Conservation (phyloP, 139 green algal genomes). For the Picochlorum sp. region DNA sequence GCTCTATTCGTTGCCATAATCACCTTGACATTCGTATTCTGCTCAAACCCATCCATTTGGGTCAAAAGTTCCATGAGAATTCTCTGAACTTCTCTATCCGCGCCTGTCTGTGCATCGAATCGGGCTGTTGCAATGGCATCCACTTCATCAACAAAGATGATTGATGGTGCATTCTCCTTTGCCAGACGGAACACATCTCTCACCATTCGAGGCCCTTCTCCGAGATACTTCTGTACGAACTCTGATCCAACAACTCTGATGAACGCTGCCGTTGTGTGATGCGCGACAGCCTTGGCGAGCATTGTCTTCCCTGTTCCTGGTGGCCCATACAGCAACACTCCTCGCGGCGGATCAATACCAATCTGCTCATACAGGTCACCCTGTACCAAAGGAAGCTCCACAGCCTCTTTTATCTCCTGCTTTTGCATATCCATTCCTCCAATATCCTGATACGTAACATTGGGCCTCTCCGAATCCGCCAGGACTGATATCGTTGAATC, state of each 20-base stretch:
- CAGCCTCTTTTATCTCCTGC: constrained; percentile 98
- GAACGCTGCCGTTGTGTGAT: constrained; percentile 96
- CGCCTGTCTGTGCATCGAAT: constrained; percentile 95
- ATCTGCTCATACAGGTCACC: constrained; percentile 91
- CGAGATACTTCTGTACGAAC: constrained; percentile 99
- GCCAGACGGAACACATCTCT: constrained; percentile 97
- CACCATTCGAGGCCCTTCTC: constrained; percentile 96
- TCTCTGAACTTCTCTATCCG: constrained; percentile 95
- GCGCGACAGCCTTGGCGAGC: constrained; percentile 92
- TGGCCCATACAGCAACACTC: constrained; percentile 93
- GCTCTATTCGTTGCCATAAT: constrained; percentile 99
- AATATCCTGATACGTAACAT: constrained; percentile 96
- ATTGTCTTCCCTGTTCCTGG: constrained; percentile 91
- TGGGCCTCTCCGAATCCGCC: constrained; percentile 79
- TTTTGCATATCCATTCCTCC: constrained; percentile 98
- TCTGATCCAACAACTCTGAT: constrained; percentile 95
- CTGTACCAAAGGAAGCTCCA: constrained; percentile 96
- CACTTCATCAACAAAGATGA: constrained; percentile 98
- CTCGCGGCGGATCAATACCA: constrained; percentile 92
- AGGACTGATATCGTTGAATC: constrained; percentile 95
- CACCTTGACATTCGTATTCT: constrained; percentile 90
- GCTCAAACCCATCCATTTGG: constrained; percentile 99
- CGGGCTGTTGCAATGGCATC: constrained; percentile 96
- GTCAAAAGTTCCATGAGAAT: constrained; percentile 99
- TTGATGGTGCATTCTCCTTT: constrained; percentile 95